These are phyloP conservation scores for Phyllosticta capitalensis DNA, from an alignment of 2,329 filamentous ascomycete species.

Conservation along the genomic window DNA sequence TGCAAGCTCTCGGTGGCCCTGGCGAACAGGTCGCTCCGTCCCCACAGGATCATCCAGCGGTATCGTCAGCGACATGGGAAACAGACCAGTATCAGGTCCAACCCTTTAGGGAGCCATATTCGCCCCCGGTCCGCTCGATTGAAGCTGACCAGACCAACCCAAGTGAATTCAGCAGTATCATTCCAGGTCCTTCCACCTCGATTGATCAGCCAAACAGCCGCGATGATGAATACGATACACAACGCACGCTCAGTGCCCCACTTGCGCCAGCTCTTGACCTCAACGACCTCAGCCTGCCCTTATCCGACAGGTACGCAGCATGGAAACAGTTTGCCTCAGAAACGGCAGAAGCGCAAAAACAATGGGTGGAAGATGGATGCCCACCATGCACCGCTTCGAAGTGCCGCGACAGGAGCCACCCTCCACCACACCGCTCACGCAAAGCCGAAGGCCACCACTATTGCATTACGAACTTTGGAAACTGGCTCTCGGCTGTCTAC, in stretches of 20 bases:
- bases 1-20: too few species aligned
- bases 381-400: too few species aligned
- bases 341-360: background rate
- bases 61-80: background rate
- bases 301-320: background rate
- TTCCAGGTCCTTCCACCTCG: background rate
- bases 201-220: background rate
- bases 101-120: background rate
- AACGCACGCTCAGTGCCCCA: background rate
- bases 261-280: background rate
- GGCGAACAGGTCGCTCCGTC: background rate
- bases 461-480: too few species aligned
- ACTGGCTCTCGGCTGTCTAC: too few species aligned
- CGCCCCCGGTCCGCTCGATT: background rate
- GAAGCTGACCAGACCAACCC: background rate
- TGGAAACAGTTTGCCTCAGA: background rate
- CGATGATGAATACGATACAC: background rate
- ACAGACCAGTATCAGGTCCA: background rate
- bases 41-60: background rate
- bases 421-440: too few species aligned
- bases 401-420: too few species aligned
- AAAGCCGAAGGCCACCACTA: too few species aligned
- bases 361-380: background rate
- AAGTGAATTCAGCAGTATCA: background rate
- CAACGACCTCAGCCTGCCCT: background rate